Evolutionary conservation across 2,329 filamentous ascomycete species (phyloP), one percentile per base, ranked within the genome.

Genomic region (Tolypocladium nubicola): DNA sequence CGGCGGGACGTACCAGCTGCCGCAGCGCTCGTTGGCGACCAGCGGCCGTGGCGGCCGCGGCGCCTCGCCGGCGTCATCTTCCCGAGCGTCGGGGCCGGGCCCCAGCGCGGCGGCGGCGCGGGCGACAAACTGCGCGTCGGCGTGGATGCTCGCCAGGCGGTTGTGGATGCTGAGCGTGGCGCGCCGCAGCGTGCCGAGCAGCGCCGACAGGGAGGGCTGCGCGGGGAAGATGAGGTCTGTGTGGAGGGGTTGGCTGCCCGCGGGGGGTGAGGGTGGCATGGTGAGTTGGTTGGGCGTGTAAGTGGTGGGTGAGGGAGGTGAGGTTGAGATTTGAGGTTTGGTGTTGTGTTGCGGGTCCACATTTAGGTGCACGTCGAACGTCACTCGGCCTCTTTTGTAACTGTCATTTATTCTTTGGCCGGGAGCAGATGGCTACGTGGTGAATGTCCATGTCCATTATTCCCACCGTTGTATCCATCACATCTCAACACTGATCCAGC

Each of bases 11-110:
- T 97, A 97, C 94, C 94, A 99, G 72, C 89, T 93, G 0, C 94
- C 94, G 70, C 94, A 97, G 59, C 94, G 83, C 76, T 97, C 92
- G 68, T 99, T 99, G 37, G 93, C 91, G 16, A 97, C 78, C 1
- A 97, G 76, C 0, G 91, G 90, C 1, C 93, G 76, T 3, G 66
- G 33, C 38, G 23, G 26, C 58, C 58, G 3, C 6, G 54, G 3
- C 6, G 54, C 40, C 14, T n/a, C 37, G 16, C 41, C 30, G 39
- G 45, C 4, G n/a, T 26, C 43, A 7, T 43, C 19, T 4, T 35
- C 41, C n/a, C n/a, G n/a, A 21, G 5, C n/a, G 1, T 10, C 1
- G 21, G n/a, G 21, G 6, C 21, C 30, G 19, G n/a, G 21, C 49
- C 26, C 64, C 58, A 78, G 83, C 0, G 79, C 76, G 1, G 71